A percentile compares a stretch with the other conserved stretches of the same genome.
These are phyloP conservation scores for Cinchona pubescens DNA, from an alignment of 257 asterid species.

Conservation along the genomic window DNA sequence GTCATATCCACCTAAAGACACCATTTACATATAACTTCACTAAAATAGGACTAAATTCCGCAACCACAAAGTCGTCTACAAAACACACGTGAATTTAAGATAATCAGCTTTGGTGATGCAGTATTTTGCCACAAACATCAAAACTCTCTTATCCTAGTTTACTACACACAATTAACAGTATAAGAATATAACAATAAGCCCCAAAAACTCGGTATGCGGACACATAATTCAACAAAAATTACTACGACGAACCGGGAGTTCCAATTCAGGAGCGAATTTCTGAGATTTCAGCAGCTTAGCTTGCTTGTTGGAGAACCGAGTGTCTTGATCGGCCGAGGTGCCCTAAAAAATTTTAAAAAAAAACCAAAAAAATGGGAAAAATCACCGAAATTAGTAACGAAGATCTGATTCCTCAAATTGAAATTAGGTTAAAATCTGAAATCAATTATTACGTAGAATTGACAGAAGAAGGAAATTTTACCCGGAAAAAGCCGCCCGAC, in stretches of 20 bases:
- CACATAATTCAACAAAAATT: neutral
- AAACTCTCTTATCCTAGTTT: too few relatives aligned
- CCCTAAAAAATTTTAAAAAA: conserved; percentile 48
- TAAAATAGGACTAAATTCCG: neutral
- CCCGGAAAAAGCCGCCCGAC: conserved; percentile 98
- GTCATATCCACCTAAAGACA: conserved; percentile 79
- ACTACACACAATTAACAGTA: neutral
- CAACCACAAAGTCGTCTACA: conserved; percentile 7
- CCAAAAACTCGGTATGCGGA: neutral
- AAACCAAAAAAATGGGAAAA: neutral
- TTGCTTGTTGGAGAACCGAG: conserved; percentile 98
- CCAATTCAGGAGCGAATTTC: conserved; percentile 95
- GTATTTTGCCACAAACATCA: conserved; percentile 13
- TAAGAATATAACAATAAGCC: neutral
- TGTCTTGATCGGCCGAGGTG: conserved; percentile 97
- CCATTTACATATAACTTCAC: neutral
- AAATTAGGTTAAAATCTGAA: neutral
- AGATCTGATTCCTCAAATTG: conserved; percentile 6
- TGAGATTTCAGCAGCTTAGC: conserved; percentile 90
- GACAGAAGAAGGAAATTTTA: conserved; percentile 20
- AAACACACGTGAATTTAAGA: conserved; percentile 7
- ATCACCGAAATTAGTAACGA: neutral
- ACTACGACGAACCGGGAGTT: conserved; percentile 57
- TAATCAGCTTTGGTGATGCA: conserved; percentile 6
- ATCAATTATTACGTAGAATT: neutral